Evolutionary conservation across 257 asterid genomes (phyloP).

Genomic region (Plantago major): DNA sequence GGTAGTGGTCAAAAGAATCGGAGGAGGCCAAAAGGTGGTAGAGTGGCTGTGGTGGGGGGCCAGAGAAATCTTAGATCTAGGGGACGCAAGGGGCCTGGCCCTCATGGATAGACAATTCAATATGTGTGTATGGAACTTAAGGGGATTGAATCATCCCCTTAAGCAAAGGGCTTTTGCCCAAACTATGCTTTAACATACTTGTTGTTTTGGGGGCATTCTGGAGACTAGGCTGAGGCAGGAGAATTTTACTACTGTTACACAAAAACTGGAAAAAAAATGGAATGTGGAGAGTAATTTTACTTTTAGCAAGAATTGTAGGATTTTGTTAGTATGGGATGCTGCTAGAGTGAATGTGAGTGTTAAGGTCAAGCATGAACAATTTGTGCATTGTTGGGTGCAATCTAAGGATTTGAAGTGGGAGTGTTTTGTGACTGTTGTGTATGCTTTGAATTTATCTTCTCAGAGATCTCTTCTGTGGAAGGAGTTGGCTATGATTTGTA

Average conservation of each 20-base stretch:
- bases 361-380: neutral
- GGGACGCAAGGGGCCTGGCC: too few species aligned
- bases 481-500: too few species aligned
- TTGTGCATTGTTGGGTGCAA: neutral
- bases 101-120: too few species aligned
- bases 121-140: too few species aligned
- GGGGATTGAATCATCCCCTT: neutral
- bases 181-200: too few species aligned
- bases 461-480: neutral
- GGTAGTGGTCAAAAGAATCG: too few species aligned
- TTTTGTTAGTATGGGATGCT: too few species aligned
- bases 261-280: neutral
- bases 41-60: too few species aligned
- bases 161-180: neutral
- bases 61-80: too few species aligned
- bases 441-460: neutral
- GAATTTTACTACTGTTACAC: neutral
- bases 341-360: neutral
- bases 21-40: too few species aligned
- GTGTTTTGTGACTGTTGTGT: neutral
- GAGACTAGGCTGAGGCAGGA: neutral
- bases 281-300: neutral
- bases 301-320: neutral
- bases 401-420: neutral
- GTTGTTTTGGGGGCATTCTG: neutral